phyloP scores from a whole-genome alignment of 345 rosid species.

The Camelina hispida region DNA sequence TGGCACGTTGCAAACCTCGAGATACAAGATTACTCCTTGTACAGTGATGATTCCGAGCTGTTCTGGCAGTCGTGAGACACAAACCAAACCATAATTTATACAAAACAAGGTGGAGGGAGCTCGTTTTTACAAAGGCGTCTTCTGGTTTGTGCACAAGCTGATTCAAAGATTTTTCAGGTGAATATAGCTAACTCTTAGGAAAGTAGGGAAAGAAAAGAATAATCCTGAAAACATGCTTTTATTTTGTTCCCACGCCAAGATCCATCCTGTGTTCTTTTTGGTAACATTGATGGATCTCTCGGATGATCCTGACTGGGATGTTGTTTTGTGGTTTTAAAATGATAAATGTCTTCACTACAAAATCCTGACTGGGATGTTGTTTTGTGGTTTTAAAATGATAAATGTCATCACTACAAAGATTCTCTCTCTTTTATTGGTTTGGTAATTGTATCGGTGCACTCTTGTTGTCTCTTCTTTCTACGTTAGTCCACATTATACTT shows the following conservation, averaged over 20 bases:
- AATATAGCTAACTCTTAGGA: conserved; percentile 48
- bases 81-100: conserved; percentile 21
- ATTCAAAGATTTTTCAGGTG: conserved; percentile 42
- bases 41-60: conserved; percentile 70
- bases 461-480: neutral
- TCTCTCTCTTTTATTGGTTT: conserved; percentile 4
- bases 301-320: conserved; percentile 22
- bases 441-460: conserved; percentile 17
- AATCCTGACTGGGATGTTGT: conserved; percentile 22
- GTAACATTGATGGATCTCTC: conserved; percentile 39
- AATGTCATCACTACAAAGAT: conserved; percentile 6
- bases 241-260: conserved; percentile 27
- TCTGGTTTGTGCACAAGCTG: conserved; percentile 48
- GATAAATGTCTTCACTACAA: conserved; percentile 11
- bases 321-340: conserved; percentile 15
- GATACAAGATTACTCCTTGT: conserved; percentile 87
- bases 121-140: conserved; percentile 41
- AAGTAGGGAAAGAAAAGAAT: conserved; percentile 39
- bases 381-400: conserved; percentile 9
- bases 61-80: conserved; percentile 73
- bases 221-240: conserved; percentile 40
- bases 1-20: conserved; percentile 89
- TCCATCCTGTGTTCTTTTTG: conserved; percentile 38
- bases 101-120: conserved; percentile 40
- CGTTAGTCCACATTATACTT: neutral